These are phyloP conservation scores for Porphyrellus cyaneotinctus DNA, from an alignment of 768 basidiomycete species.

Conservation along the genomic window DNA sequence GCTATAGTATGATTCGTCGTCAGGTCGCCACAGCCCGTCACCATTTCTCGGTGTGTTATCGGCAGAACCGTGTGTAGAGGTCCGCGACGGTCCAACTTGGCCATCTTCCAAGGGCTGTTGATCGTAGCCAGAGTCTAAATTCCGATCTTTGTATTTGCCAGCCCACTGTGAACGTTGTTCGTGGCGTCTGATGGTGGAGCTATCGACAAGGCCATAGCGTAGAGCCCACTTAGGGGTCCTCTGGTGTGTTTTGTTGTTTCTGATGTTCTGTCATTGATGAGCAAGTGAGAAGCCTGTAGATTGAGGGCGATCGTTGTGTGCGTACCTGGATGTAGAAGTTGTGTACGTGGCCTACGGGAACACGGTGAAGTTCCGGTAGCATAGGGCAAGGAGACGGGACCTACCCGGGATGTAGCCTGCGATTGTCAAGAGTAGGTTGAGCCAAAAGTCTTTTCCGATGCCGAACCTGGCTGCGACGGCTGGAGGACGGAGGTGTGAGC, in stretches of 20 bases:
- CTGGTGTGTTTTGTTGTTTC: conserved; percentile 89
- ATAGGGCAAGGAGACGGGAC: conserved; percentile 9
- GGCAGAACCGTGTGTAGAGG: conserved; percentile 8
- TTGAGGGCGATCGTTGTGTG: background rate
- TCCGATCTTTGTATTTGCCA: conserved; percentile 77
- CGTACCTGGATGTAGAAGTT: conserved; percentile 88
- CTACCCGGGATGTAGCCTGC: conserved; percentile 87
- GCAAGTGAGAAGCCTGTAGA: conserved; percentile 3
- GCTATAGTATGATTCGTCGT: conserved; percentile 75
- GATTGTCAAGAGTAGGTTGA: conserved; percentile 85
- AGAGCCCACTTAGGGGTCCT: conserved; percentile 97
- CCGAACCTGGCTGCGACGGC: conserved; percentile 94
- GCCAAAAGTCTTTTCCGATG: conserved; percentile 85
- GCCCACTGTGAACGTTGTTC: conserved; percentile 86
- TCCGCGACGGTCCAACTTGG: conserved; percentile 42
- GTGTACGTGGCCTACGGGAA: conserved; percentile 69
- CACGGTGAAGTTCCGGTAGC: conserved; percentile 3
- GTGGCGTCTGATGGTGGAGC: conserved; percentile 70
- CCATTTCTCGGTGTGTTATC: conserved; percentile 23
- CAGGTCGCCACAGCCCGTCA: conserved; percentile 65
- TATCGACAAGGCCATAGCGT: conserved; percentile 85
- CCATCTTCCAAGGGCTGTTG: conserved; percentile 76
- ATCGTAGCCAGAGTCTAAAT: conserved; percentile 64
- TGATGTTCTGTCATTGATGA: conserved; percentile 61
- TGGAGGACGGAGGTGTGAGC: conserved; percentile 30